Conservation (phyloP, 2,329 filamentous ascomycete genomes). For the Stagonosporopsis chrysanthemi region DNA sequence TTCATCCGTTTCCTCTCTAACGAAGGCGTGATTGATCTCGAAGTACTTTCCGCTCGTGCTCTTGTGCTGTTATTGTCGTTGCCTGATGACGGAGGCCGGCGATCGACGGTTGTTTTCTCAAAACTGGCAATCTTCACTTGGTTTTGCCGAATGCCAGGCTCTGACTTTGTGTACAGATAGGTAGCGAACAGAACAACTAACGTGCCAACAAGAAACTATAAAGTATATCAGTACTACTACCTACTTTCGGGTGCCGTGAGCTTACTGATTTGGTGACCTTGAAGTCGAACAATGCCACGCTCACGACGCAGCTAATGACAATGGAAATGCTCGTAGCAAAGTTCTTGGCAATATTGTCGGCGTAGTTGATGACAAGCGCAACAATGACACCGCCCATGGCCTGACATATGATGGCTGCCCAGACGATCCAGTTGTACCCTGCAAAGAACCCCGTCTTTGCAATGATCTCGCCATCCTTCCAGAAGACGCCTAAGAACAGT, state of each 20-base stretch:
- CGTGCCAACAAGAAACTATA: slow-evolving; percentile 82
- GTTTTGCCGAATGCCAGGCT: slow-evolving; percentile 61
- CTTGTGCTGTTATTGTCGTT: slow-evolving; percentile 21
- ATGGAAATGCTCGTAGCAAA: slow-evolving; percentile 94
- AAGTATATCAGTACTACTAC: slow-evolving; percentile 13
- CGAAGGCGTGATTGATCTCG: slow-evolving; percentile 35
- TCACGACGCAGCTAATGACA: slow-evolving; percentile 83
- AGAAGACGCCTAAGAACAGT: slow-evolving; percentile 82
- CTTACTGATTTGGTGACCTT: slow-evolving; percentile 63
- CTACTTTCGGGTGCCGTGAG: slow-evolving; percentile 6
- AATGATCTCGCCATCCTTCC: slow-evolving; percentile 86
- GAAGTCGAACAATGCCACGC: slow-evolving; percentile 85
- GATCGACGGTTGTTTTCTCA: slow-evolving; percentile 74
- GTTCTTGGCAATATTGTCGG: slow-evolving; percentile 91
- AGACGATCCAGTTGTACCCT: slow-evolving; percentile 92
- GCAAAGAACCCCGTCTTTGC: slow-evolving; percentile 88
- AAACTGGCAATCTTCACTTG: slow-evolving; percentile 75
- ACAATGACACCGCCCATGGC: slow-evolving; percentile 85
- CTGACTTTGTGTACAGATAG: slow-evolving; percentile 80
- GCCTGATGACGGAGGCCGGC: slow-evolving; percentile 32
- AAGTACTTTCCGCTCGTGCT: slow-evolving; percentile 17
- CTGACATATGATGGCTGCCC: slow-evolving; percentile 83
- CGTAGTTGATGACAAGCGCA: slow-evolving; percentile 80
- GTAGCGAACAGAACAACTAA: slow-evolving; percentile 80
- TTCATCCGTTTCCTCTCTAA: slow-evolving; percentile 36